Base-by-base conservation (phyloP, 257 asterid genomes). In the Echium plantagineum region DNA sequence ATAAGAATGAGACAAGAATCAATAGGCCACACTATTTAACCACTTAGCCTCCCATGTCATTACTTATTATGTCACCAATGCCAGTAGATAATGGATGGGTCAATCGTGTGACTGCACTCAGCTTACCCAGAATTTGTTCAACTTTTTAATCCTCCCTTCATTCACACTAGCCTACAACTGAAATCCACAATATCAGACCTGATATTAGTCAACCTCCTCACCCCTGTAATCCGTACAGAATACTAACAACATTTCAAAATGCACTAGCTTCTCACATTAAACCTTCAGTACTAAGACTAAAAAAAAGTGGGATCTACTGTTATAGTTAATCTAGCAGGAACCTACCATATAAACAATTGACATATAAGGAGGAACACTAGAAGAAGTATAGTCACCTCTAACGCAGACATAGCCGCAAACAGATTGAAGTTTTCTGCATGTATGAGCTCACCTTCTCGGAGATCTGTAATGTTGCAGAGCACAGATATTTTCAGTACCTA, bases 381-480 rank as follows among this genome's bases (percentile, higher is more conserved):
- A 56, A 63, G 61, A 61, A 18, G 53, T 32, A 67, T 55, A 52
- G 68, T 79, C 83, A 93, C 99, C 99, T 93, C 98, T 75, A 93
- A 81, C 18, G 98, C 97, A 55, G 98, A 89, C 98, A 93, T 89
- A 78, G 99, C 99, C 2, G 99, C 97, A 72, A 86, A 89, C 67
- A 89, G 86, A 73, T 93, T 89, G 76, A 93, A 93, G 71, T 83
- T 84, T 20, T 83, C 94, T 61, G 95, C 97, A 63, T 64, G 79
- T 66, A 93, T 86, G 70, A 93, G 94, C 76, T 93, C 97, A 65
- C 89, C 96, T 67, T 69, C 85, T 69, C 54, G 84, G 70, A 93
- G 94, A 84, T 88, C 99, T 93, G 87, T 51, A 5, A 52, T 52
- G 56, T 52, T 47, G 22, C 46, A 21, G 21, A 42, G 46, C 46